These are phyloP conservation scores for Suhomyces sp. DNA, from an alignment of 805 yeast species.

Conservation along the genomic window DNA sequence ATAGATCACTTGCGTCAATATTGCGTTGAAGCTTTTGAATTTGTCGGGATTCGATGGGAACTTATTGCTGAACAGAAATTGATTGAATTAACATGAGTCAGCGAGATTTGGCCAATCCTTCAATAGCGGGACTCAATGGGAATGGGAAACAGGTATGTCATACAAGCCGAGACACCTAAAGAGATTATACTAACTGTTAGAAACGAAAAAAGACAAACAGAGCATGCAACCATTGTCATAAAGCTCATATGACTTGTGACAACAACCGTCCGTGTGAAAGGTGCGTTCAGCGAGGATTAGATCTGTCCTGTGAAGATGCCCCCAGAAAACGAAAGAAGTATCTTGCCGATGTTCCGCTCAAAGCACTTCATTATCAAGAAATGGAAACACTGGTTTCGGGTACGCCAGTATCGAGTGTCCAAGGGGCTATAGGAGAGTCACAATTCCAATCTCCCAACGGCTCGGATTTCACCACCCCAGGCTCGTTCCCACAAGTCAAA, in stretches of 20 bases:
- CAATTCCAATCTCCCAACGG: neutral
- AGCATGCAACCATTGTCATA: constrained; percentile 90
- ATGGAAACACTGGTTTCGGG: neutral
- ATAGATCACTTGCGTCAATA: neutral
- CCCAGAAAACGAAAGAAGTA: constrained; percentile 85
- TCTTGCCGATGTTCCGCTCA: constrained; percentile 53
- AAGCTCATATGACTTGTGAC: constrained; percentile 91
- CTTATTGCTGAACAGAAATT: neutral
- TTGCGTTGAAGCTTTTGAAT: neutral
- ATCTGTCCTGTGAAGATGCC: constrained; percentile 78
- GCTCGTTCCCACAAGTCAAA: neutral
- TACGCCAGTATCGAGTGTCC: neutral
- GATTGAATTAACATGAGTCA: neutral
- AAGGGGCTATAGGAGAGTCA: neutral
- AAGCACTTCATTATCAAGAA: constrained; percentile 9
- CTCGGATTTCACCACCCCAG: neutral
- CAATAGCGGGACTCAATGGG: neutral
- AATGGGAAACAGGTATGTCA: neutral
- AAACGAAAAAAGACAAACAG: constrained; percentile 65
- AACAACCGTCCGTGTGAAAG: constrained; percentile 77
- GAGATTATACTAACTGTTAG: constrained; percentile 12
- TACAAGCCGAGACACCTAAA: neutral
- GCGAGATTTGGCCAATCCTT: neutral
- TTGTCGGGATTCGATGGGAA: neutral
- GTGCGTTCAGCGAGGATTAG: constrained; percentile 68